phyloP scores from a whole-genome alignment of 177 flowering plant genomes.

The Vitis hybrid region DNA sequence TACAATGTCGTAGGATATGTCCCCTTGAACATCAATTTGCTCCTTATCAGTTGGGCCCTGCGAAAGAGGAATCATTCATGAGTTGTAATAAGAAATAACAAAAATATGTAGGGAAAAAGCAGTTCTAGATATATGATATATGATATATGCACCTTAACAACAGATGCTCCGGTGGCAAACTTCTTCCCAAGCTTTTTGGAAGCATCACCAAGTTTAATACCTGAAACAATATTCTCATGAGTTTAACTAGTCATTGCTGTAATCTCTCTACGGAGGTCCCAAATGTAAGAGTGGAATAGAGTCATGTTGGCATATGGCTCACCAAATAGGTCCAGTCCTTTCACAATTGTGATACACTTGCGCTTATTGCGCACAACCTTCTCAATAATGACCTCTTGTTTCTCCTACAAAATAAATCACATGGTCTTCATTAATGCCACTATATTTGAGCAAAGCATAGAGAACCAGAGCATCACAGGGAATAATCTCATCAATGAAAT shows the following conservation, averaged over 20 bases:
- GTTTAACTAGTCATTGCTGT: not conserved
- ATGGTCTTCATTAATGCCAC: not conserved
- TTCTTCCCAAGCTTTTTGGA: slow-evolving; percentile 98
- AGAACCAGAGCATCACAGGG: not conserved
- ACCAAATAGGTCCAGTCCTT: slow-evolving; percentile 19
- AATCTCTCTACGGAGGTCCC: not conserved
- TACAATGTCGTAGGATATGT: slow-evolving; percentile 83
- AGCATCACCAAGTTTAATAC: slow-evolving; percentile 91
- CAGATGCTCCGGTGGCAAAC: slow-evolving; percentile 99
- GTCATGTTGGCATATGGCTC: not conserved
- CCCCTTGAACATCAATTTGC: slow-evolving; percentile 98
- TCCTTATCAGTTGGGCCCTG: slow-evolving; percentile 98
- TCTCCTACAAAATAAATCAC: slow-evolving; percentile 52
- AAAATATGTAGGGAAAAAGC: not conserved
- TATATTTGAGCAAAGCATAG: not conserved
- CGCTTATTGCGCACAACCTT: slow-evolving; percentile 89
- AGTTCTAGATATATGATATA: not conserved
- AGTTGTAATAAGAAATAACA: not conserved
- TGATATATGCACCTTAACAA: slow-evolving; percentile 73
- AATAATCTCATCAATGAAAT: no score
- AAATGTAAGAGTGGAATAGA: not conserved
- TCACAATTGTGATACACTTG: slow-evolving; percentile 75
- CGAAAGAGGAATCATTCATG: slow-evolving; percentile 13
- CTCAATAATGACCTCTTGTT: slow-evolving; percentile 85
- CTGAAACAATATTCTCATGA: slow-evolving; percentile 34